Base-by-base conservation (phyloP, 1,284 basidiomycete genomes). In the Tetrapyrgos nigripes region DNA sequence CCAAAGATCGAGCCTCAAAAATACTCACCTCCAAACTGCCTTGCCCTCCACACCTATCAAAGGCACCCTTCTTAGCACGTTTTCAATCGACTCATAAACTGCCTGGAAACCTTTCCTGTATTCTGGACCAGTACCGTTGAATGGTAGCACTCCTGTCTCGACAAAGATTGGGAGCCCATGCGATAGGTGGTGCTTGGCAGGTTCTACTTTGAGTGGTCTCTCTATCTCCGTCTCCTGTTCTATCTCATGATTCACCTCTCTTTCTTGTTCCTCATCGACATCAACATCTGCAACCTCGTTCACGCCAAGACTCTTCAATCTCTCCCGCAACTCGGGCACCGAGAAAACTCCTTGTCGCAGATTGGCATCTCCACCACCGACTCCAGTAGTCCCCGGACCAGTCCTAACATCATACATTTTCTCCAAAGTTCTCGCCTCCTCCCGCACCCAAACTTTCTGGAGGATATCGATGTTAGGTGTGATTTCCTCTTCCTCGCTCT, bases 211-310 rank as follows among this genome's bases (percentile, higher is more conserved):
- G 2, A 64, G 62, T 4, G 80, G 77, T 1, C 71, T 64, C 55
- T 82, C 69, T 1, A 76, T 61, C 47, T 82, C 67, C 4, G 65
- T 69, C 60, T 83, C 80, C 3, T 64, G 67, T 59, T 83, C 79
- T 1, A 73, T 64, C 62, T 84, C 82, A 28, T 79, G 76, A 8
- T 59, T 63, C 2, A 83, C 68, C 61, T 85, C 83, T 13, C 80
- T 70, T 53, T 84, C 83, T 58, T 84, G 82, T 57, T 83, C 83
- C 62, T 84, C 82, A 4, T 75, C 76, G 56, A 80, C 37, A 40
- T 0, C 76, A 74, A 10, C 82, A 69, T 17, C 58, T 27, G n/a
- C 54, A 23, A 14, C 73, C 71, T 45, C 69, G 70, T 11, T 65
- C 63, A 1, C 44, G 58, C 9, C 83, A 66, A n/a, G n/a, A n/a